A percentile compares a stretch with the other conserved stretches of the same genome.
phyloP scores from a whole-genome alignment of 2,329 filamentous ascomycete genomes.

The Cytospora schulzeri region DNA sequence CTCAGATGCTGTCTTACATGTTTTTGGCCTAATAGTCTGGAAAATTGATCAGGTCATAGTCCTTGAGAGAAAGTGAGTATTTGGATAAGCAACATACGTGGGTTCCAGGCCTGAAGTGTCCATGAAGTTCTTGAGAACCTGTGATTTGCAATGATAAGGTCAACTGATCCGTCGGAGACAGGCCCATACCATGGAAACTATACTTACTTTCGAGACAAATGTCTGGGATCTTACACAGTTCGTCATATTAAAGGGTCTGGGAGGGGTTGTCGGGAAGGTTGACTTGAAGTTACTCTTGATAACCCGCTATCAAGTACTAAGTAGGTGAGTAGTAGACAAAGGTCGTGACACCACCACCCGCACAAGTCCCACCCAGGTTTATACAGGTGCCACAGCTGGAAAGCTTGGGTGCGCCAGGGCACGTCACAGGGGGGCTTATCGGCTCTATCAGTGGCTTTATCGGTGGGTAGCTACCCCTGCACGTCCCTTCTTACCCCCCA shows the following conservation, averaged over 20 bases:
- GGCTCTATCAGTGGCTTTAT: neutral
- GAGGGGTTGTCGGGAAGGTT: neutral
- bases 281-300: neutral
- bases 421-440: constrained; percentile 17
- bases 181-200: neutral
- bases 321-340: no score
- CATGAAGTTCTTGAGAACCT: constrained; percentile 87
- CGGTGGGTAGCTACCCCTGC: neutral
- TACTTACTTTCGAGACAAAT: constrained; percentile 22
- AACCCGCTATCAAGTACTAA: neutral
- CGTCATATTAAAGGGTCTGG: constrained; percentile 16
- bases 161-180: neutral
- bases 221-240: neutral
- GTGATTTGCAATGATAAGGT: constrained; percentile 21
- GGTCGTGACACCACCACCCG: no score
- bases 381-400: neutral
- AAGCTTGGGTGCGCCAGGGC: neutral
- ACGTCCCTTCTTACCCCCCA: neutral
- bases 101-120: constrained; percentile 85
- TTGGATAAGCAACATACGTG: constrained; percentile 57
- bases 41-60: neutral
- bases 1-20: constrained; percentile 17
- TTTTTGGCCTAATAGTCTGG: constrained; percentile 17
- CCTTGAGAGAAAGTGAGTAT: neutral
- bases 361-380: no score